Evolutionary conservation across 768 basidiomycete species (phyloP).

Genomic region (Lyophyllum shimeji): DNA sequence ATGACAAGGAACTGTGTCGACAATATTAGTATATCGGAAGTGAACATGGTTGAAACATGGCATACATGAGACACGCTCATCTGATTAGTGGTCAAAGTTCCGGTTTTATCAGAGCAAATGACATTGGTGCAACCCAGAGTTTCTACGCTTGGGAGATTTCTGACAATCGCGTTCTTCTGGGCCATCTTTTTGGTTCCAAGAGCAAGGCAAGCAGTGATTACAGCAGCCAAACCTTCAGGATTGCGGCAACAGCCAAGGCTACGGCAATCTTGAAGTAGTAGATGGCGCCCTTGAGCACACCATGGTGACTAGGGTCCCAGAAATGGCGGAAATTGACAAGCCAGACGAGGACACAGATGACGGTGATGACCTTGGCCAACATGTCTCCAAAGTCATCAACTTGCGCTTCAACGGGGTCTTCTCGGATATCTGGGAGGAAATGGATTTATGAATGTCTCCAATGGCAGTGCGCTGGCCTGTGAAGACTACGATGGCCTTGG

Average conservation of each 20-base stretch:
- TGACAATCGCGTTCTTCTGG: conserved; percentile 96
- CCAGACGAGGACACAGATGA: conserved; percentile 98
- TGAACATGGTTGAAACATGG: conserved; percentile 7
- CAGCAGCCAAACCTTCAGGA: conserved; percentile 96
- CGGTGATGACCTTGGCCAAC: conserved; percentile 95
- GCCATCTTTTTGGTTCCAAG: conserved; percentile 99
- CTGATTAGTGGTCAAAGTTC: conserved; percentile 93
- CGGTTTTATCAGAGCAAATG: conserved; percentile 99
- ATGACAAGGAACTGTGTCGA: conserved; percentile 70
- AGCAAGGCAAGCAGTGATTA: conserved; percentile 95
- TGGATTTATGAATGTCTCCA: conserved; percentile 96
- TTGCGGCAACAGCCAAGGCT: conserved; percentile 97
- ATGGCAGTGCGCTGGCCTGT: conserved; percentile 90
- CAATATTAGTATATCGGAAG: conserved; percentile 2
- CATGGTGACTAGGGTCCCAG: conserved; percentile 91
- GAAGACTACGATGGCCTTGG: conserved; percentile 82
- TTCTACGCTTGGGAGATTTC: conserved; percentile 95
- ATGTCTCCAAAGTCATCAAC: conserved; percentile 97
- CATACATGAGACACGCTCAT: conserved; percentile 89
- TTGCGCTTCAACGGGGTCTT: conserved; percentile 98
- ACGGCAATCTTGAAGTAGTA: conserved; percentile 99
- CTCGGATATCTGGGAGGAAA: conserved; percentile 87
- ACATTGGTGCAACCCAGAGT: conserved; percentile 98
- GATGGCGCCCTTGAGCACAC: conserved; percentile 88
- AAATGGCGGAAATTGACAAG: conserved; percentile 96